Conservation (phyloP, 75 land plant genomes). For the Pseudotsuga menziesii region DNA sequence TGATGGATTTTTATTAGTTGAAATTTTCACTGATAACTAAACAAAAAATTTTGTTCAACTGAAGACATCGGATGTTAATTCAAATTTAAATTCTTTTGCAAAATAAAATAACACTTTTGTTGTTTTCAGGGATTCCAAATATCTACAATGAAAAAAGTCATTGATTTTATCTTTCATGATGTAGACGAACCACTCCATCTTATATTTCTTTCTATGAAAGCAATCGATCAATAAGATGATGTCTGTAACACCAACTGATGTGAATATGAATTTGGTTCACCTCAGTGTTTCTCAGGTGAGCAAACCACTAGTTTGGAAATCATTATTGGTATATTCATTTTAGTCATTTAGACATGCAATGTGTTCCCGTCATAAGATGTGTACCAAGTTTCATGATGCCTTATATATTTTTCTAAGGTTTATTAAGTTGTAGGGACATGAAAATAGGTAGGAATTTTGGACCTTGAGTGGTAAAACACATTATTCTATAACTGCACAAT, state of each 20-base stretch:
- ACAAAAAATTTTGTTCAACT: no score
- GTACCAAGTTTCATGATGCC: neutral
- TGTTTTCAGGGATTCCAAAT: conserved; percentile 34
- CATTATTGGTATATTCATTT: neutral
- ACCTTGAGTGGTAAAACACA: no score
- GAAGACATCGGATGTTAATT: no score
- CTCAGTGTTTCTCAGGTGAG: neutral
- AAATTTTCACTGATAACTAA: no score
- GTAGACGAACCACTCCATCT: conserved; percentile 66
- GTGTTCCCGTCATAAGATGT: neutral
- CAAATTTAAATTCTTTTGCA: conserved; percentile 61
- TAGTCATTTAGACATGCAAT: neutral
- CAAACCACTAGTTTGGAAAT: neutral
- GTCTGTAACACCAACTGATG: neutral
- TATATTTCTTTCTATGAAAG: conserved; percentile 71
- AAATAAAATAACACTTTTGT: conserved; percentile 58
- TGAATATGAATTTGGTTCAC: neutral
- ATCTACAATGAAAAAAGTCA: conserved; percentile 66
- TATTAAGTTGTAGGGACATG: no score
- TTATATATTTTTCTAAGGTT: no score
- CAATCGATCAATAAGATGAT: conserved; percentile 35
- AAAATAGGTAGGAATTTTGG: no score
- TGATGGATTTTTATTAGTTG: no score
- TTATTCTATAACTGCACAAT: no score
- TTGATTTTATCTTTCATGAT: conserved; percentile 82